phyloP scores from a whole-genome alignment of 2,329 filamentous ascomycete genomes.

The Apiospora aurea region DNA sequence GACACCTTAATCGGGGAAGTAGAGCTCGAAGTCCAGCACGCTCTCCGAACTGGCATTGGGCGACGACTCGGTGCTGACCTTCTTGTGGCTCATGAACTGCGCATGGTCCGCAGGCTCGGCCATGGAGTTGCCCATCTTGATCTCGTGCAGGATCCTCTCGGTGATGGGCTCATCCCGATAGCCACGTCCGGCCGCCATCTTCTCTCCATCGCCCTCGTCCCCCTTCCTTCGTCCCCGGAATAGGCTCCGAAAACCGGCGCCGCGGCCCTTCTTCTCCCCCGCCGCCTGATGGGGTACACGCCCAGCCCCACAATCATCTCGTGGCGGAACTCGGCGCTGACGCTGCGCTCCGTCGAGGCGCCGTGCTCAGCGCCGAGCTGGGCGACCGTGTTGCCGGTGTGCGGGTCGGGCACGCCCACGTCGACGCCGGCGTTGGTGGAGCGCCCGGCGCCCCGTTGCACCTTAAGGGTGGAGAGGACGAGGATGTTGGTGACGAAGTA shows the following conservation, averaged over 20 bases:
- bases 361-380: conserved; percentile 12
- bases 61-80: neutral
- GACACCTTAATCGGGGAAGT: neutral
- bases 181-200: neutral
- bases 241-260: neutral
- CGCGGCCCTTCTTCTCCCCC: neutral
- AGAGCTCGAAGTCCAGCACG: neutral
- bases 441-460: neutral
- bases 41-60: neutral
- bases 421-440: conserved; percentile 2
- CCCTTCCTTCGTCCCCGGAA: neutral
- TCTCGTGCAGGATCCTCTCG: conserved; percentile 4
- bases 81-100: neutral
- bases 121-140: conserved; percentile 3
- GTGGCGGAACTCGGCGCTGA: conserved; percentile 3
- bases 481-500: conserved; percentile 15
- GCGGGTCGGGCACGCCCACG: conserved; percentile 3
- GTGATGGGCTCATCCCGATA: neutral
- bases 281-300: neutral
- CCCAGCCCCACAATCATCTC: conserved; percentile 17
- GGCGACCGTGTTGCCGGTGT: neutral
- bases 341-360: neutral
- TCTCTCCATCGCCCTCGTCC: neutral
- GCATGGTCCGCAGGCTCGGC: neutral
- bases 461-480: conserved; percentile 12